These are phyloP conservation scores for Tolypocladium guangdongense DNA, from an alignment of 2,329 filamentous ascomycete genomes.

Conservation along the genomic window DNA sequence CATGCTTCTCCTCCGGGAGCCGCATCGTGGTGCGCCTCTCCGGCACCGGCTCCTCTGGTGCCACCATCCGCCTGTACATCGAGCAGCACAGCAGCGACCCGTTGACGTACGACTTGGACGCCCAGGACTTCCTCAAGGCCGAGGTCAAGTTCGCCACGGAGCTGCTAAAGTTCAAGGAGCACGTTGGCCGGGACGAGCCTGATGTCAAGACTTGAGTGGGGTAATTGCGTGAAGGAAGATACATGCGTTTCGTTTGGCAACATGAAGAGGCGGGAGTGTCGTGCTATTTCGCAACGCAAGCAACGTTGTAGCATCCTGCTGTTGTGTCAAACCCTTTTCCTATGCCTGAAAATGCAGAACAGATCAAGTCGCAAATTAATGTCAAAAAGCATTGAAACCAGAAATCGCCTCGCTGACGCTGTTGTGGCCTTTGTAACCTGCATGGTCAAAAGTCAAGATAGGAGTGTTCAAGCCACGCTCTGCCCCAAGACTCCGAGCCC, in stretches of 20 bases:
- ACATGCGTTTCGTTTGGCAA: background rate
- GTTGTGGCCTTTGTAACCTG: background rate
- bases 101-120: constrained; percentile 67
- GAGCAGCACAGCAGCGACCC: constrained; percentile 87
- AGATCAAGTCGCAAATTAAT: background rate
- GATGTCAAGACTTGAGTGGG: constrained; percentile 75
- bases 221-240: background rate
- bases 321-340: background rate
- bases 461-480: background rate
- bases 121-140: constrained; percentile 87
- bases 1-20: constrained; percentile 88
- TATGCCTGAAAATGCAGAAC: background rate
- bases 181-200: constrained; percentile 81
- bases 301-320: background rate
- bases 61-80: constrained; percentile 92
- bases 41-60: constrained; percentile 87
- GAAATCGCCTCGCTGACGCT: background rate
- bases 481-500: background rate
- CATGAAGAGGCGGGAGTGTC: background rate
- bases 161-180: constrained; percentile 87
- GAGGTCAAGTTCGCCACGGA: constrained; percentile 78
- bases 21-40: constrained; percentile 92
- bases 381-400: background rate
- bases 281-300: background rate
- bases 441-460: background rate